A percentile compares a stretch with the other conserved stretches of the same genome.
Conservation (phyloP, 1,284 basidiomycete genomes). For the Tylopilus microsporus region DNA sequence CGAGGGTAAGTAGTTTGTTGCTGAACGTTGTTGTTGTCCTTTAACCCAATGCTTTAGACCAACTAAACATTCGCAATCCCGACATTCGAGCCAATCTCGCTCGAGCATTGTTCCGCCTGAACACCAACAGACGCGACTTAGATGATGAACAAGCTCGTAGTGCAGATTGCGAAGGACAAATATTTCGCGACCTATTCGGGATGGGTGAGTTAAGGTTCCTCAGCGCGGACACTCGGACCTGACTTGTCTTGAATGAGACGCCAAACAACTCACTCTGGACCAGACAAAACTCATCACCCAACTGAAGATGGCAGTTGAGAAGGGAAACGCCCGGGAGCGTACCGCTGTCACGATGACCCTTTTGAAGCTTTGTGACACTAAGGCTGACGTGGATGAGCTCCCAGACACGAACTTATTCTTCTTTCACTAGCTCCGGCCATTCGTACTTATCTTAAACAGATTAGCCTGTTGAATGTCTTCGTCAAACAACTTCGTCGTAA, state of each 20-base stretch:
- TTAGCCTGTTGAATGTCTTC: conserved; percentile 1
- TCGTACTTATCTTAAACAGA: background rate
- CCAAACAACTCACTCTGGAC: background rate
- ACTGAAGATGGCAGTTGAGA: conserved; percentile 6
- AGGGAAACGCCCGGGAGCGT: conserved; percentile 12
- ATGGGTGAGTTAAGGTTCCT: conserved; percentile 11
- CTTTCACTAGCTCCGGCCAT: background rate
- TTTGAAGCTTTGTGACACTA: conserved; percentile 5
- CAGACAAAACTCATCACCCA: conserved; percentile 12
- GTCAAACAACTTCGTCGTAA: conserved; percentile 8
- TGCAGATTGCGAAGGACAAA: conserved; percentile 1
- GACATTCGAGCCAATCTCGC: conserved; percentile 19
- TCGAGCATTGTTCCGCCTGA: conserved; percentile 6
- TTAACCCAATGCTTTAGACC: conserved; percentile 6
- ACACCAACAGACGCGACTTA: background rate
- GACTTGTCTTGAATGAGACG: conserved; percentile 7
- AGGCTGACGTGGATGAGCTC: background rate
- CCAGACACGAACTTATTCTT: background rate
- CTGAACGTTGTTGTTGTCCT: background rate
- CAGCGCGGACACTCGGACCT: background rate
- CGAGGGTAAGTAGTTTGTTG: background rate
- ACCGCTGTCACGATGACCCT: conserved; percentile 21
- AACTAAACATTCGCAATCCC: conserved; percentile 1
- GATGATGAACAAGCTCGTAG: background rate
- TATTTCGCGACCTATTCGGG: conserved; percentile 18